phyloP scores from a whole-genome alignment of 306 rosid genomes.

The Pyrus communis region DNA sequence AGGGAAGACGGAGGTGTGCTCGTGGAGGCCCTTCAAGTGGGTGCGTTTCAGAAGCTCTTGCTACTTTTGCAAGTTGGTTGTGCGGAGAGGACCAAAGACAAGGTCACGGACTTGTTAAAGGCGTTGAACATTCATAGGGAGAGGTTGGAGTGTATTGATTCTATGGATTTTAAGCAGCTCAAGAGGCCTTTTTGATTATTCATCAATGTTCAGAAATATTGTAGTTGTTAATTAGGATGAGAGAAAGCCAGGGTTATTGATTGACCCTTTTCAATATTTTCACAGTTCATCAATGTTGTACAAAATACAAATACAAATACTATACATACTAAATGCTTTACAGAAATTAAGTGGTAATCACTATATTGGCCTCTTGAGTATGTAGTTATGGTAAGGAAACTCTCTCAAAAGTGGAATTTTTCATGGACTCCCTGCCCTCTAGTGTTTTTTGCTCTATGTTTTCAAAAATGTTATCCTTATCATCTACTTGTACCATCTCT shows the following conservation, averaged over 20 bases:
- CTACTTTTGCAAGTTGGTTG: constrained; percentile 42
- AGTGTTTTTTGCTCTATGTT: too few species aligned
- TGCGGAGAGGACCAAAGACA: constrained; percentile 32
- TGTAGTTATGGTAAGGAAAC: background rate
- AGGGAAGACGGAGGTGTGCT: constrained; percentile 8
- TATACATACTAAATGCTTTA: background rate
- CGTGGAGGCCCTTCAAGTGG: constrained; percentile 36
- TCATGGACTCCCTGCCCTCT: too few species aligned
- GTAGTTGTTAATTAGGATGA: background rate
- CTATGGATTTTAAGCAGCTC: constrained; percentile 40
- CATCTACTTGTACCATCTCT: too few species aligned
- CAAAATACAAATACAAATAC: background rate
- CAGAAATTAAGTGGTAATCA: background rate
- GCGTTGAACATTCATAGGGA: constrained; percentile 26
- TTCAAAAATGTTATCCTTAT: too few species aligned
- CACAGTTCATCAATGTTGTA: background rate
- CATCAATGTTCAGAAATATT: background rate
- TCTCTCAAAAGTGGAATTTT: too few species aligned
- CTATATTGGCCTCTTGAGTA: background rate
- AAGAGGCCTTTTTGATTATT: constrained; percentile 35
- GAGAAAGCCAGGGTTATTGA: background rate
- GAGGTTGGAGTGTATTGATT: constrained; percentile 37
- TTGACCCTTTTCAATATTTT: background rate
- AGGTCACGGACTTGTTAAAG: constrained; percentile 31
- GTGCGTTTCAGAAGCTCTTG: constrained; percentile 46